phyloP scores from a whole-genome alignment of 1,284 basidiomycete species.

The Veloporphyrellus conicus region DNA sequence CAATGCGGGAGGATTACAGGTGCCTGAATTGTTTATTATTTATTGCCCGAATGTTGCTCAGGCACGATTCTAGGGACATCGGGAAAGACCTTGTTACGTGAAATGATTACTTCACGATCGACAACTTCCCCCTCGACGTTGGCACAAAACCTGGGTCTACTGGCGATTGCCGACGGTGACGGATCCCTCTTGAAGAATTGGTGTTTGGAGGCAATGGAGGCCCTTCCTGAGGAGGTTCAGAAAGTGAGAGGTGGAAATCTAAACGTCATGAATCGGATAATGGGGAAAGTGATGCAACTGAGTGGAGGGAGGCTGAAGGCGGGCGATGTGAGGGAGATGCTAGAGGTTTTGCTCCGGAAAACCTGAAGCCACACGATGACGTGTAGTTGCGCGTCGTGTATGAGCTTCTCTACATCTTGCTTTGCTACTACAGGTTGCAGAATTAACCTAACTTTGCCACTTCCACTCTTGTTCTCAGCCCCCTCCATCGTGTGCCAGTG shows the following conservation, averaged over 20 bases:
- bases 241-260: slow-evolving; percentile 69
- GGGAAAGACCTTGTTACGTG: slow-evolving; percentile 63
- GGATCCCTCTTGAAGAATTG: slow-evolving; percentile 41
- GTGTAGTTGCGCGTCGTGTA: too few relatives aligned
- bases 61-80: slow-evolving; percentile 51
- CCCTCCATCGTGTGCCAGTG: slow-evolving; percentile 76
- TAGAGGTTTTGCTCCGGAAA: slow-evolving; percentile 43
- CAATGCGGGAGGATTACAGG: slow-evolving; percentile 66
- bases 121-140: slow-evolving; percentile 38
- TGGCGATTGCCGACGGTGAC: slow-evolving; percentile 33
- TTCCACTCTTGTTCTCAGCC: slow-evolving; percentile 53
- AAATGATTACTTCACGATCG: slow-evolving; percentile 53
- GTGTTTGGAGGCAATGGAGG: slow-evolving; percentile 62
- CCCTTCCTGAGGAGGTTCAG: slow-evolving; percentile 67
- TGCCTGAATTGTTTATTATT: slow-evolving; percentile 22
- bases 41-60: neutral
- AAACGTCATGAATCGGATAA: slow-evolving; percentile 82
- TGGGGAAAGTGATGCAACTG: slow-evolving; percentile 87
- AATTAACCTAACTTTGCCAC: slow-evolving; percentile 28
- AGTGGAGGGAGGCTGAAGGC: slow-evolving; percentile 79
- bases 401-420: too few relatives aligned
- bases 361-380: too few relatives aligned
- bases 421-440: too few relatives aligned
- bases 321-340: slow-evolving; percentile 39
- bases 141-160: slow-evolving; percentile 48